These are phyloP conservation scores for Wickerhamomyces strasburgensis DNA, from an alignment of 805 yeast species.

Conservation along the genomic window DNA sequence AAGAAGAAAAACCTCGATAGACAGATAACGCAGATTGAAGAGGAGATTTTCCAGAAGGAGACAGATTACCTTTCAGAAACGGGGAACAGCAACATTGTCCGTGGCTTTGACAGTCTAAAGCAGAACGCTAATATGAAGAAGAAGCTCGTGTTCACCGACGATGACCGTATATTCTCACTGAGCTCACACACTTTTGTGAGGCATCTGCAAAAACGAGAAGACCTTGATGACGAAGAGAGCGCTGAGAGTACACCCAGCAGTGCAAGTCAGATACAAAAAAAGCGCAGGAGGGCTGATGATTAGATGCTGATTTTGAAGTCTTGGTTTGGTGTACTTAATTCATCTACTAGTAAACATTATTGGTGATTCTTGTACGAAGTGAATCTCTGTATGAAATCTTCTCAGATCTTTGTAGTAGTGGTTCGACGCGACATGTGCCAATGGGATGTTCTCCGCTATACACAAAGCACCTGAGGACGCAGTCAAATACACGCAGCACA, in stretches of 20 bases:
- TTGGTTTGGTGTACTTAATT: not conserved
- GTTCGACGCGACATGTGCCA: too few species aligned
- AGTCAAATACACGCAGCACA: too few species aligned
- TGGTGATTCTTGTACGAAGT: too few species aligned
- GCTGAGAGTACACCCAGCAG: conserved; percentile 19
- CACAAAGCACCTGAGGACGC: too few species aligned
- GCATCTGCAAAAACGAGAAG: conserved; percentile 47
- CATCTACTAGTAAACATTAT: too few species aligned
- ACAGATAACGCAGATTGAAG: conserved; percentile 61
- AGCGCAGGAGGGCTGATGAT: conserved; percentile 15
- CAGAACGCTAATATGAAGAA: conserved; percentile 40
- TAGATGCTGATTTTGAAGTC: not conserved
- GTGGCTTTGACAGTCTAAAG: conserved; percentile 79
- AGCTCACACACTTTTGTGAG: conserved; percentile 68
- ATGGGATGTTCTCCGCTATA: too few species aligned
- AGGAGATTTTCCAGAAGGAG: conserved; percentile 73
- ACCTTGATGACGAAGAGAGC: conserved; percentile 27
- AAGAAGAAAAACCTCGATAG: conserved; percentile 63
- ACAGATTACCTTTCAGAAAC: conserved; percentile 72
- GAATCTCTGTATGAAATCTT: too few species aligned
- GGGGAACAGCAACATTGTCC: conserved; percentile 71
- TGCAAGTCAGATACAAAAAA: conserved; percentile 1
- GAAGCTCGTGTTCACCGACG: conserved; percentile 55
- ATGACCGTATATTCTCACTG: conserved; percentile 75
- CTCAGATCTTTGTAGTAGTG: too few species aligned